These are phyloP conservation scores for Novymonas esmeraldas DNA, from an alignment of 208 protist species.

Conservation along the genomic window DNA sequence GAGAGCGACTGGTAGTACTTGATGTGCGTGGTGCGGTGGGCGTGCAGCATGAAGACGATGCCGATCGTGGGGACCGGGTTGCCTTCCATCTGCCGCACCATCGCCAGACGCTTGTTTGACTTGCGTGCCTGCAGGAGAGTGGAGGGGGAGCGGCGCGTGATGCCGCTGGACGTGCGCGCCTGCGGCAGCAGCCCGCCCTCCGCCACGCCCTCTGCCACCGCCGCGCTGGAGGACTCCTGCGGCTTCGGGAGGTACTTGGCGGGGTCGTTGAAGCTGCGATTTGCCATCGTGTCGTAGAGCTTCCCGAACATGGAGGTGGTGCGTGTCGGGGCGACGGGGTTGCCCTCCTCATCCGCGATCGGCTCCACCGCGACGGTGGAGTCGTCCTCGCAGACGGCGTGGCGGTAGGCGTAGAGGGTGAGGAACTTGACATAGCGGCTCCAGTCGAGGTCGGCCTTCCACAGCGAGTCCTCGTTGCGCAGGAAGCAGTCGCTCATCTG, in stretches of 20 bases:
- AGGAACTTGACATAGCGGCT: constrained; percentile 86
- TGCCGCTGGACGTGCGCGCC: constrained; percentile 9
- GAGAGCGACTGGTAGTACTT: constrained; percentile 82
- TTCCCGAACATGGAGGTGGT: constrained; percentile 56
- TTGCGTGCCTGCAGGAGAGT: constrained; percentile 23
- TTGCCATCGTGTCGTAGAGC: constrained; percentile 61
- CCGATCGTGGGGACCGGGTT: constrained; percentile 80
- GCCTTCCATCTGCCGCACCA: constrained; percentile 31
- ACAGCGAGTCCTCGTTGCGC: constrained; percentile 40
- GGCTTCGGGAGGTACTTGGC: constrained; percentile 52
- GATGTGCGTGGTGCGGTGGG: constrained; percentile 76
- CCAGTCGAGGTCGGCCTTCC: constrained; percentile 55
- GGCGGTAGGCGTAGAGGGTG: constrained; percentile 73
- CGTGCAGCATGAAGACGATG: constrained; percentile 73
- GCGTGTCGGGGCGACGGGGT: constrained; percentile 36
- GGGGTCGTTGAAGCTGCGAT: constrained; percentile 35
- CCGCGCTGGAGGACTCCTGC: constrained; percentile 1
- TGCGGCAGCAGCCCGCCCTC: background rate
- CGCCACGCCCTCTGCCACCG: background rate
- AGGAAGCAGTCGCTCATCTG: constrained; percentile 52
- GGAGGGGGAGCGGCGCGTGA: constrained; percentile 11
- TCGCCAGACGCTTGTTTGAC: constrained; percentile 30
- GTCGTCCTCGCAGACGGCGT: constrained; percentile 32
- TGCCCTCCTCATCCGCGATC: constrained; percentile 47
- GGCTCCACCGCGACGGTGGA: constrained; percentile 42